phyloP scores from a whole-genome alignment of 1,284 basidiomycete species.

The Phenoliferia sp. region DNA sequence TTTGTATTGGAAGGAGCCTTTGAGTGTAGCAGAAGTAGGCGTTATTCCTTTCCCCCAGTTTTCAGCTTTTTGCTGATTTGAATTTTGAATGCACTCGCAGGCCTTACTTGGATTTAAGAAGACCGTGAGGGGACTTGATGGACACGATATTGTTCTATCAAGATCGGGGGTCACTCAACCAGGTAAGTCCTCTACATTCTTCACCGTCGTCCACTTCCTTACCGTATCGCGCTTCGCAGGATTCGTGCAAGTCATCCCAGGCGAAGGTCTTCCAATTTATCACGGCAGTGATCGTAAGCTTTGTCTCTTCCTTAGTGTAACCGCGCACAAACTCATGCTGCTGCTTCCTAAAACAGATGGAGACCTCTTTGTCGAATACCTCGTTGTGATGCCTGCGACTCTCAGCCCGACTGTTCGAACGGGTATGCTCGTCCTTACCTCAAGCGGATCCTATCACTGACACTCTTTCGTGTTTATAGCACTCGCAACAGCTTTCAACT shows the following conservation, averaged over 20 bases:
- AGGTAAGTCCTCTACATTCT: constrained; percentile 47
- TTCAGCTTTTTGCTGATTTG: constrained; percentile 20
- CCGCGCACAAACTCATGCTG: not conserved
- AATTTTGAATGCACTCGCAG: constrained; percentile 47
- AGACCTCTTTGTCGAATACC: constrained; percentile 85
- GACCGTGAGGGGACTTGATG: constrained; percentile 85
- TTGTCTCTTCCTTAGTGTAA: not conserved
- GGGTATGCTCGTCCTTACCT: not conserved
- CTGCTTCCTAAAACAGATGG: constrained; percentile 49
- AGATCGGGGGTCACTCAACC: constrained; percentile 83
- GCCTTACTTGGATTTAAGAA: constrained; percentile 74
- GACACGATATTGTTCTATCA: constrained; percentile 65
- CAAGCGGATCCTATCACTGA: not conserved
- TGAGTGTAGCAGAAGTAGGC: constrained; percentile 79
- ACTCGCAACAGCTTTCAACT: not conserved
- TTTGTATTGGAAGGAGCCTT: constrained; percentile 81
- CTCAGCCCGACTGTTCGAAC: constrained; percentile 46
- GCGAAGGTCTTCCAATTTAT: constrained; percentile 58
- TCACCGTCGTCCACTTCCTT: not conserved
- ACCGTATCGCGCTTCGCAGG: constrained; percentile 47
- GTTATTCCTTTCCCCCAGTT: not conserved
- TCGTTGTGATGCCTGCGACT: constrained; percentile 72
- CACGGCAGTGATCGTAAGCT: constrained; percentile 37
- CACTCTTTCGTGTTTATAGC: not conserved
- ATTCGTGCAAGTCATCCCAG: constrained; percentile 76